Evolutionary conservation across 352 stramenopile species (phyloP).

Genomic region (Globisporangium echinulatum): DNA sequence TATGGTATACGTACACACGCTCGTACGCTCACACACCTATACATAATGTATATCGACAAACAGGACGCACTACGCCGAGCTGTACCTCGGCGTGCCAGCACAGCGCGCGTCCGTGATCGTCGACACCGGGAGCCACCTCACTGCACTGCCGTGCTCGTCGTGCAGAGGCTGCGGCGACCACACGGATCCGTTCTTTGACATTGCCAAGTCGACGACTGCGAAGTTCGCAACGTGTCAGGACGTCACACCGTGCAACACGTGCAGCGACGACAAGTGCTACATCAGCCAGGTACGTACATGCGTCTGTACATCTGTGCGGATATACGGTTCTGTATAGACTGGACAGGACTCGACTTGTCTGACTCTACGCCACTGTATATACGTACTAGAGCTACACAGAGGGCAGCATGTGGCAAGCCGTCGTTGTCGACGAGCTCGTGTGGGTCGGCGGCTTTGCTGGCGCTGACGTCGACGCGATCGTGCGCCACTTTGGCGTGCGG

Average conservation of each 20-base stretch:
- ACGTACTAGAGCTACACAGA: constrained; percentile 69
- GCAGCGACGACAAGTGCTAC: constrained; percentile 55
- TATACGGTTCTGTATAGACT: not conserved
- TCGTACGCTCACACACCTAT: not conserved
- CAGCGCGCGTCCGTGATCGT: constrained; percentile 84
- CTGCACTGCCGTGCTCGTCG: constrained; percentile 63
- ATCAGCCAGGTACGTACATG: constrained; percentile 51
- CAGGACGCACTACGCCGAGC: constrained; percentile 79
- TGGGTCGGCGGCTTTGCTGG: constrained; percentile 68
- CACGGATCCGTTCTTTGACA: constrained; percentile 68
- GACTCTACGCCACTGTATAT: not conserved
- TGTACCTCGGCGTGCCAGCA: constrained; percentile 71
- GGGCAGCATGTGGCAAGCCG: constrained; percentile 82
- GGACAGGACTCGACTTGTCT: not conserved
- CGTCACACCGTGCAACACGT: constrained; percentile 44
- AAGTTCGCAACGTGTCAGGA: constrained; percentile 58
- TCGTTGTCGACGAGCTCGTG: constrained; percentile 73
- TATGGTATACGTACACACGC: not conserved
- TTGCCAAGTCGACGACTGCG: constrained; percentile 71
- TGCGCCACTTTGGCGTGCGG: constrained; percentile 61
- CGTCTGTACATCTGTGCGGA: not conserved
- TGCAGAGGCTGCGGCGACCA: constrained; percentile 60
- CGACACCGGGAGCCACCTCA: constrained; percentile 79
- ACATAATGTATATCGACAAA: not conserved
- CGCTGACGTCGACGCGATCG: constrained; percentile 32